phyloP scores from a whole-genome alignment of 23 red algal genomes.

The Agarophyton chilense region DNA sequence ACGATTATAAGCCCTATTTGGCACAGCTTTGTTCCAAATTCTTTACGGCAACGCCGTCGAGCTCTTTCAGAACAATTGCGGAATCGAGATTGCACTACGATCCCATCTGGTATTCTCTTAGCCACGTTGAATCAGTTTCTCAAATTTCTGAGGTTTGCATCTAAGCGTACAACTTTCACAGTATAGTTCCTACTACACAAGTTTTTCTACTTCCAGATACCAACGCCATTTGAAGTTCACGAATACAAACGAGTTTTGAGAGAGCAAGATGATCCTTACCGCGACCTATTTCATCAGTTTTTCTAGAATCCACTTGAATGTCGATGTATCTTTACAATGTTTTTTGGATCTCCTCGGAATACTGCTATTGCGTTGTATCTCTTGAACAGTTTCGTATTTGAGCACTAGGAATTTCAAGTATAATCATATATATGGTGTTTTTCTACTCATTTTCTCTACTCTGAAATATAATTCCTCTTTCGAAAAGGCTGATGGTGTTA shows the following conservation, averaged over 20 bases:
- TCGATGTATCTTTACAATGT: background rate
- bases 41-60: slow-evolving; percentile 46
- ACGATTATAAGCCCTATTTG: slow-evolving; percentile 41
- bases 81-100: slow-evolving; percentile 31
- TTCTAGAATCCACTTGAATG: background rate
- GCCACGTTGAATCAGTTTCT: slow-evolving; percentile 46
- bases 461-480: slow-evolving; percentile 22
- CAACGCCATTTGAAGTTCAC: slow-evolving; percentile 66
- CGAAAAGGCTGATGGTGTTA: slow-evolving; percentile 13
- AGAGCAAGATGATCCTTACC: slow-evolving; percentile 25
- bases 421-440: slow-evolving; percentile 14
- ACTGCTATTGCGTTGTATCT: background rate
- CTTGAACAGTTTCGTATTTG: slow-evolving; percentile 19
- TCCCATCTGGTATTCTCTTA: slow-evolving; percentile 66
- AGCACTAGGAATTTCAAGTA: slow-evolving; percentile 20
- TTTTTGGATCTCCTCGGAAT: background rate
- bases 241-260: slow-evolving; percentile 58
- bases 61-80: slow-evolving; percentile 49
- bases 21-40: slow-evolving; percentile 36
- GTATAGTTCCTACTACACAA: slow-evolving; percentile 53
- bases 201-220: slow-evolving; percentile 58
- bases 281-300: background rate
- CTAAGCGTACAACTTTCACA: slow-evolving; percentile 68
- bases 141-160: slow-evolving; percentile 7
- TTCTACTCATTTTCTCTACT: slow-evolving; percentile 16